Percentiles rank a stretch among this genome's conserved stretches.
Evolutionary conservation across 192 early-diverging fungal genomes (phyloP).

Genomic region (Entomortierella parvispora): DNA sequence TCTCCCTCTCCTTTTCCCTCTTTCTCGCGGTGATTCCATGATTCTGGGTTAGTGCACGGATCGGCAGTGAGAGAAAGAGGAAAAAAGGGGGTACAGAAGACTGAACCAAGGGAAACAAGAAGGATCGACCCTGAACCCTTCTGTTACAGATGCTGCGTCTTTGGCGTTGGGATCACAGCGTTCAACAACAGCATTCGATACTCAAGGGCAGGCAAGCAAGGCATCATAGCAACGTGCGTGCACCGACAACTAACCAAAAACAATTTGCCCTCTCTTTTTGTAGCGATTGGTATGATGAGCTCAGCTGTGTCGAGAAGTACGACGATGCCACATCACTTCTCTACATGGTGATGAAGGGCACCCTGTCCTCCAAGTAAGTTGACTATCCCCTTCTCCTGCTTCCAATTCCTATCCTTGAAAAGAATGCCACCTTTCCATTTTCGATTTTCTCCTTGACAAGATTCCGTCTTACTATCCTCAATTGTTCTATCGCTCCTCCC

Average conservation of each 20-base stretch:
- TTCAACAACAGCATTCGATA: too few relatives aligned
- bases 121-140: neutral
- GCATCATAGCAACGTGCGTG: too few relatives aligned
- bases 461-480: too few relatives aligned
- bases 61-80: neutral
- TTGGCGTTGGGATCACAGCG: too few relatives aligned
- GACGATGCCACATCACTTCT: slow-evolving; percentile 38
- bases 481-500: neutral
- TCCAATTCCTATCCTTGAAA: neutral
- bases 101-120: neutral
- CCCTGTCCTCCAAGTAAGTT: slow-evolving; percentile 46
- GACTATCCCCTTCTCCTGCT: neutral
- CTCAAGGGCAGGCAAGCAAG: too few relatives aligned
- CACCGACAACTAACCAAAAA: neutral
- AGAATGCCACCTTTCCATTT: too few relatives aligned
- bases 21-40: slow-evolving; percentile 2
- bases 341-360: slow-evolving; percentile 52
- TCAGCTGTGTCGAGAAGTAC: slow-evolving; percentile 43
- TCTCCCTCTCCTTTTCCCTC: neutral
- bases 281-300: slow-evolving; percentile 53
- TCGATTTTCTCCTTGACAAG: neutral
- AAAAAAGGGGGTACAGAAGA: slow-evolving; percentile 7
- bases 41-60: too few relatives aligned
- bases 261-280: neutral
- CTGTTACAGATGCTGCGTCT: too few relatives aligned